A percentile compares a stretch with the other conserved stretches of the same genome.
Conservation (phyloP, 768 basidiomycete species). For the Suillus luteus region DNA sequence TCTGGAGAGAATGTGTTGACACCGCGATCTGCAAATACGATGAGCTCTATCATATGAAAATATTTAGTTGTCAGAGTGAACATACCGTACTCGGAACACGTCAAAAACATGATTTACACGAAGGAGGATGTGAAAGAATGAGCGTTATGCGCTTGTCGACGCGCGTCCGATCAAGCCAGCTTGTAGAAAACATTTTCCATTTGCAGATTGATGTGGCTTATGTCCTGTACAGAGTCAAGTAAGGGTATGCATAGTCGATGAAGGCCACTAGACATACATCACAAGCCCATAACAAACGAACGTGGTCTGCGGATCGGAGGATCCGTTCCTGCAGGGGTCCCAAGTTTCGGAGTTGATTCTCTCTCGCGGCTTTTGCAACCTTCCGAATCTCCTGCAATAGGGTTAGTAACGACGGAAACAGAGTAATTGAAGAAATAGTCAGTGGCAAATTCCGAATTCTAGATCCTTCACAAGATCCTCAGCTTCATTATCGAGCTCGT, state of each 20-base stretch:
- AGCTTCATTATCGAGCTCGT: constrained; percentile 95
- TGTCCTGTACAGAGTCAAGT: too few relatives aligned
- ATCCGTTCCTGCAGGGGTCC: constrained; percentile 36
- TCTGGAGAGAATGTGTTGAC: constrained; percentile 99
- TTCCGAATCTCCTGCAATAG: constrained; percentile 48
- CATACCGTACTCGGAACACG: constrained; percentile 92
- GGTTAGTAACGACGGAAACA: neutral
- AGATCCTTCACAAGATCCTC: constrained; percentile 94
- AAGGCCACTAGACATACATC: too few relatives aligned
- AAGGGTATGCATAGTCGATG: too few relatives aligned
- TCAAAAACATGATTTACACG: constrained; percentile 71
- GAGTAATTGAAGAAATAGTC: constrained; percentile 38
- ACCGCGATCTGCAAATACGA: constrained; percentile 72
- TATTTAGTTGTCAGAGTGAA: neutral
- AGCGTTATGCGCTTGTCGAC: constrained; percentile 34
- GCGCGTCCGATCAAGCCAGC: constrained; percentile 30
- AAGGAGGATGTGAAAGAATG: constrained; percentile 11
- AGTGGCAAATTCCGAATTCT: constrained; percentile 88
- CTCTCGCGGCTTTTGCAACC: constrained; percentile 62
- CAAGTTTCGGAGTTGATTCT: constrained; percentile 56
- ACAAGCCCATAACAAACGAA: constrained; percentile 26
- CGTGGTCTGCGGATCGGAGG: constrained; percentile 46
- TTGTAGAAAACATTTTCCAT: constrained; percentile 34
- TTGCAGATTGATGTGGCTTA: neutral
- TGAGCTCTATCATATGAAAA: constrained; percentile 8